Percentiles rank a stretch among this genome's conserved stretches.
Evolutionary conservation across 2,329 filamentous ascomycete species (phyloP).

Genomic region (Fusarium gaditjirri): DNA sequence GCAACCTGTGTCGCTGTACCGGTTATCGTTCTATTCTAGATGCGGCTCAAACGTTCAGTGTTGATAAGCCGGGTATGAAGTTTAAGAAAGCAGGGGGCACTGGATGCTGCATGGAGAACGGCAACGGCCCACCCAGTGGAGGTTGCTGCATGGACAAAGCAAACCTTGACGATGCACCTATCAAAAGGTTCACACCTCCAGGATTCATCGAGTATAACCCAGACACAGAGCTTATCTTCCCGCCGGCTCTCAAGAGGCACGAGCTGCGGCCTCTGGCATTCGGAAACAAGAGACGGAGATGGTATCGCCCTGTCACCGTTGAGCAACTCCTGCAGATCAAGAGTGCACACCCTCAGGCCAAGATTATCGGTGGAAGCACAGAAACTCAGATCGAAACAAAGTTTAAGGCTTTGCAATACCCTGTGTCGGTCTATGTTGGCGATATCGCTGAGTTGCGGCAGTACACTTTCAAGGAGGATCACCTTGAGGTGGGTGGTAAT

Average conservation of each 20-base stretch:
- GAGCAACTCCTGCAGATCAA: slow-evolving; percentile 94
- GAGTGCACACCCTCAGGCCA: slow-evolving; percentile 82
- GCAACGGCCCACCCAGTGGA: slow-evolving; percentile 53
- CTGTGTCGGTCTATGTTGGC: slow-evolving; percentile 89
- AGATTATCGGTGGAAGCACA: slow-evolving; percentile 94
- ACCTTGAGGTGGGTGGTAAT: slow-evolving; percentile 93
- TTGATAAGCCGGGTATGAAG: slow-evolving; percentile 58
- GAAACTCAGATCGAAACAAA: slow-evolving; percentile 99
- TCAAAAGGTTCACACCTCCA: slow-evolving; percentile 81
- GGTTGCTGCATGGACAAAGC: slow-evolving; percentile 76
- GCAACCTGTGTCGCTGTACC: slow-evolving; percentile 94
- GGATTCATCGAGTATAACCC: slow-evolving; percentile 95
- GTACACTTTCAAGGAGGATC: slow-evolving; percentile 80
- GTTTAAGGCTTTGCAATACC: slow-evolving; percentile 94
- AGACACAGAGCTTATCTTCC: slow-evolving; percentile 95
- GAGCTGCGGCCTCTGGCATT: slow-evolving; percentile 84
- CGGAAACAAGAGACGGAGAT: slow-evolving; percentile 93
- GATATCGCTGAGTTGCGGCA: slow-evolving; percentile 91
- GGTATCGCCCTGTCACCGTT: slow-evolving; percentile 90
- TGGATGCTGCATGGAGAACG: slow-evolving; percentile 79
- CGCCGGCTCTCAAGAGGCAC: slow-evolving; percentile 84
- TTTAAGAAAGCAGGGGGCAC: slow-evolving; percentile 56
- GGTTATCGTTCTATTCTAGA: slow-evolving; percentile 95
- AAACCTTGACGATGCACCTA: slow-evolving; percentile 61
- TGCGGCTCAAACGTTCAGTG: slow-evolving; percentile 89